Conservation (phyloP, 2,329 filamentous ascomycete genomes). For the Pseudogymnoascus sp. region DNA sequence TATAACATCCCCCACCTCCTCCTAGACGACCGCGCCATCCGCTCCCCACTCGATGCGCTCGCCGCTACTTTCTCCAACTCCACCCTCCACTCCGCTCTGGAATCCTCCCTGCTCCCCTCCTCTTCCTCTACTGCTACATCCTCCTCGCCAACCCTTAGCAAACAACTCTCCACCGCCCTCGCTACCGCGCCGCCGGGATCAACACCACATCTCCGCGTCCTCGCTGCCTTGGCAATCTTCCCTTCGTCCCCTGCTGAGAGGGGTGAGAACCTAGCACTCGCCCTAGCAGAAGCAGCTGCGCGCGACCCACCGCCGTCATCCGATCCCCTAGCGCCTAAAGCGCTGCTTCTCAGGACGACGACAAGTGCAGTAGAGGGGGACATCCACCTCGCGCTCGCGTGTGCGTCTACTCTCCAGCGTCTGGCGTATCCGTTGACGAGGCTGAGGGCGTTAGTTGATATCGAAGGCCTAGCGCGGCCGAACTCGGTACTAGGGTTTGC, state of each 20-base stretch:
- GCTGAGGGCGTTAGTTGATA: neutral
- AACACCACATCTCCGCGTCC: slow-evolving; percentile 52
- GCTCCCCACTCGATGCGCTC: slow-evolving; percentile 80
- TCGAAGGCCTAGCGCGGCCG: neutral
- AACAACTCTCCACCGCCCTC: slow-evolving; percentile 48
- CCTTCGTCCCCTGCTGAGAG: slow-evolving; percentile 32
- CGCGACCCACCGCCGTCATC: neutral
- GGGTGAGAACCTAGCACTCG: neutral
- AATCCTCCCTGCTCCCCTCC: slow-evolving; percentile 41
- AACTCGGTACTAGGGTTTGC: slow-evolving; percentile 47
- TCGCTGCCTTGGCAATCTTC: slow-evolving; percentile 51
- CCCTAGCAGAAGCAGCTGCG: neutral
- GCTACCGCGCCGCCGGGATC: slow-evolving; percentile 71
- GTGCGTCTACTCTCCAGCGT: neutral
- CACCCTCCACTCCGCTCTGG: slow-evolving; percentile 60
- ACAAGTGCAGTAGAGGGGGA: slow-evolving; percentile 31
- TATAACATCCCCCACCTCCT: slow-evolving; percentile 68
- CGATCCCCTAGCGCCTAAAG: slow-evolving; percentile 4
- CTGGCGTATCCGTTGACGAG: neutral
- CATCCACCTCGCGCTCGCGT: neutral
- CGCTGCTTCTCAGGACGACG: neutral
- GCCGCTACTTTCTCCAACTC: slow-evolving; percentile 85
- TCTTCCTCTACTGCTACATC: neutral
- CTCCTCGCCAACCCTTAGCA: slow-evolving; percentile 34
- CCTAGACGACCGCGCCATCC: slow-evolving; percentile 69